A percentile compares a stretch with the other conserved stretches of the same genome.
Evolutionary conservation across 176 grass and related monocot genomes (phyloP).

Genomic region (Avena sativa): DNA sequence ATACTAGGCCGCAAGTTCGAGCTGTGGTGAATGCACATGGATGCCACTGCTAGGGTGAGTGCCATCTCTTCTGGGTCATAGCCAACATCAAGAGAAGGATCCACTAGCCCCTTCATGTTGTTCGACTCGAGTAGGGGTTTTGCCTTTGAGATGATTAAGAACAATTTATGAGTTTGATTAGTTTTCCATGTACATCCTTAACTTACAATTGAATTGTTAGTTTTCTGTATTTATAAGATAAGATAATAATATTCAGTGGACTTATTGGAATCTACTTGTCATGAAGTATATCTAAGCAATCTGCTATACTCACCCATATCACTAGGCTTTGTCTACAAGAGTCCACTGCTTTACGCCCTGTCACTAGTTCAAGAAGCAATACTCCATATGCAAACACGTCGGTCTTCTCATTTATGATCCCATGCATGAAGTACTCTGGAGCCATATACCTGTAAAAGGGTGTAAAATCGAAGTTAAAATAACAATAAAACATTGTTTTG

Average conservation of each 20-base stretch:
- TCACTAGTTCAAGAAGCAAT: conserved; percentile 91
- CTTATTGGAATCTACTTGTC: conserved; percentile 9
- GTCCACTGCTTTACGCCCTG: conserved; percentile 86
- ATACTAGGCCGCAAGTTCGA: conserved; percentile 75
- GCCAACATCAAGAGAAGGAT: conserved; percentile 64
- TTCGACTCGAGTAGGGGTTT: conserved; percentile 89
- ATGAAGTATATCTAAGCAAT: neutral
- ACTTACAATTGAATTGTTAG: neutral
- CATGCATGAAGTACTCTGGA: conserved; percentile 99
- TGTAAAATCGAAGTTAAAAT: conserved; percentile 39
- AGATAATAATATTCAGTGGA: neutral
- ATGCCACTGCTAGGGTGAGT: conserved; percentile 67
- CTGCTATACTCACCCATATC: conserved; percentile 75
- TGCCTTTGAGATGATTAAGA: conserved; percentile 57
- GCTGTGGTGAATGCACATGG: conserved; percentile 95
- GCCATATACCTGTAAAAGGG: conserved; percentile 75
- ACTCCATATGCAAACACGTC: conserved; percentile 96
- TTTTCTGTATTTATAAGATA: conserved; percentile 6
- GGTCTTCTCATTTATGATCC: conserved; percentile 93
- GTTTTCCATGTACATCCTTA: conserved; percentile 17
- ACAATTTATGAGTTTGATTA: conserved; percentile 27
- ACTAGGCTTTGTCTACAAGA: conserved; percentile 88
- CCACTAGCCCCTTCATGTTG: conserved; percentile 74
- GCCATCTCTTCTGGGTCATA: conserved; percentile 77
- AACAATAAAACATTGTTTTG: neutral